Base-by-base conservation (phyloP, 768 basidiomycete genomes). In the Leccinum subgranulosum region DNA sequence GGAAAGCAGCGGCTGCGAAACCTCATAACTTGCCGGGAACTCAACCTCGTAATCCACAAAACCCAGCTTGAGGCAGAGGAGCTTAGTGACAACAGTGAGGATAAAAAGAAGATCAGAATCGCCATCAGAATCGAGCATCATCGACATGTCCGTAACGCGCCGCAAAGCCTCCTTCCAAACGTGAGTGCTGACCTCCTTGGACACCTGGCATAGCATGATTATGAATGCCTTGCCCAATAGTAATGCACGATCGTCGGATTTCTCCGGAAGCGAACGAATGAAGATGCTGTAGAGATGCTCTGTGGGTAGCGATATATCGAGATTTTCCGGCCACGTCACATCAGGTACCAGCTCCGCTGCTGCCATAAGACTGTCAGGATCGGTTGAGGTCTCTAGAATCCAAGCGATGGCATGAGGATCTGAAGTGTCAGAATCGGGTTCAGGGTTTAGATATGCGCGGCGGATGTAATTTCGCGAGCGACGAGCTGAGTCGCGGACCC, bases 361-460 rank as follows among this genome's bases (percentile, higher is more conserved):
- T 10, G 54, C 48, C 36, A 55, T 50, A 50, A 64, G 43, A 23
- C 36, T 33, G 49, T 52, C 60, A 4, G 53, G 60, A 58, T 67
- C 53, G 5, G 53, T 65, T 9, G 66, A 66, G 4, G 51, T 66
- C 21, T 62, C 60, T 11, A 67, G 53, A 5, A 67, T 36, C 66
- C 66, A 67, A 46, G 53, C 45, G 6, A 68, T 61, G 6, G 62
- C 34, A 31, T 19, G 54, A 34, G 59, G 25, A 23, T 57, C 51
- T 25, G 43, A 45, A 27, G 27, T 12, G 17, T 2, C 17, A 14
- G 19, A 27, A n/a, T 56, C n/a, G 11, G 17, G 43, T n/a, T 11
- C 17, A 14, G 49, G 55, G 14, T 56, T 50, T 34, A 52, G 55
- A 34, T 46, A 52, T 46, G 29, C 3, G 23, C 31, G 33, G 39